A percentile compares a stretch with the other conserved stretches of the same genome.
These are phyloP conservation scores for Whalleya microplaca DNA, from an alignment of 2,329 filamentous ascomycete genomes.

Conservation along the genomic window DNA sequence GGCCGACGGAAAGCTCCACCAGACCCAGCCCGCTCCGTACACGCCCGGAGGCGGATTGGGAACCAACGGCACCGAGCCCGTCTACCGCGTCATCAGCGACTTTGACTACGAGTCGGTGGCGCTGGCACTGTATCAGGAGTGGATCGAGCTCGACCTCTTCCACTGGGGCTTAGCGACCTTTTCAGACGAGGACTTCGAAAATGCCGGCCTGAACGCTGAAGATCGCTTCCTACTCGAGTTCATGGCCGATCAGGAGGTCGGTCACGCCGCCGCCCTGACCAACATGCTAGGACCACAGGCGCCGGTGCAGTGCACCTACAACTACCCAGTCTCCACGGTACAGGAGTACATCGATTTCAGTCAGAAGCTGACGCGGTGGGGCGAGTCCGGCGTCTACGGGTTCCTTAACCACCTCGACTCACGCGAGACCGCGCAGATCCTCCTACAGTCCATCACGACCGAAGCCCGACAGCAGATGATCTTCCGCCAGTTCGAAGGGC, in stretches of 20 bases:
- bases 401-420: slow-evolving; percentile 80
- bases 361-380: slow-evolving; percentile 82
- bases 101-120: slow-evolving; percentile 82
- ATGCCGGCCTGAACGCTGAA: slow-evolving; percentile 67
- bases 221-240: slow-evolving; percentile 73
- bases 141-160: slow-evolving; percentile 84
- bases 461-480: slow-evolving; percentile 84
- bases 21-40: slow-evolving; percentile 72
- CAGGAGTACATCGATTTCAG: slow-evolving; percentile 81
- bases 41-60: slow-evolving; percentile 73
- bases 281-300: slow-evolving; percentile 76
- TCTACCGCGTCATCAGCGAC: slow-evolving; percentile 78
- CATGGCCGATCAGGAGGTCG: slow-evolving; percentile 78
- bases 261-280: slow-evolving; percentile 75
- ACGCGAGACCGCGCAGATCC: slow-evolving; percentile 71
- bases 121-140: slow-evolving; percentile 79
- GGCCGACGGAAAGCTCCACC: slow-evolving; percentile 68
- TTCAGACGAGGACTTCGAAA: slow-evolving; percentile 69
- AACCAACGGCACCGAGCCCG: slow-evolving; percentile 75
- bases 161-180: slow-evolving; percentile 74
- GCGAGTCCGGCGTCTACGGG: slow-evolving; percentile 79
- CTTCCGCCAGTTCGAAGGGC: slow-evolving; percentile 80
- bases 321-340: slow-evolving; percentile 77
- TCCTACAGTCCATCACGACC: slow-evolving; percentile 76
- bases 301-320: slow-evolving; percentile 77